Conservation (phyloP, 2,329 filamentous ascomycete species). For the Epichloe sylvatica region DNA sequence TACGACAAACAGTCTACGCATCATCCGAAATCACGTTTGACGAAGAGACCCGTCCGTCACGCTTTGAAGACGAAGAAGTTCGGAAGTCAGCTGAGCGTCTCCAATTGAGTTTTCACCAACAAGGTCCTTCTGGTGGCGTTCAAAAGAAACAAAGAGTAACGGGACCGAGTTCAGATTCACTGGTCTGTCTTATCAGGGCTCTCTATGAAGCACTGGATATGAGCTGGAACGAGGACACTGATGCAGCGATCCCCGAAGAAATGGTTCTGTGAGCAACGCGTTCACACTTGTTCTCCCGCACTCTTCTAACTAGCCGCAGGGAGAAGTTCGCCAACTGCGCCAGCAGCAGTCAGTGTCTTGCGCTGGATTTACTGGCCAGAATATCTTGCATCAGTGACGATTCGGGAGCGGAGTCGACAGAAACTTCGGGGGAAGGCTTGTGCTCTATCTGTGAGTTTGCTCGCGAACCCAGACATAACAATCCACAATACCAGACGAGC, state of each 20-base stretch:
- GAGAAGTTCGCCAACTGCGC: conserved; percentile 30
- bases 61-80: conserved; percentile 17
- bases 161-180: conserved; percentile 9
- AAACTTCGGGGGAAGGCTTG: neutral
- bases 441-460: conserved; percentile 16
- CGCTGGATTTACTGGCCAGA: conserved; percentile 41
- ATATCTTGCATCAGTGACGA: conserved; percentile 21
- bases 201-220: conserved; percentile 19
- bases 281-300: neutral
- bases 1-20: conserved; percentile 14
- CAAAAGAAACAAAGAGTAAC: conserved; percentile 19
- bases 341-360: conserved; percentile 36
- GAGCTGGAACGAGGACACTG: conserved; percentile 5
- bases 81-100: conserved; percentile 17
- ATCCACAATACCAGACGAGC: conserved; percentile 4
- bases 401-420: neutral
- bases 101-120: conserved; percentile 13
- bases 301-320: conserved; percentile 16
- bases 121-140: conserved; percentile 6
- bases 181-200: conserved; percentile 9
- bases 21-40: conserved; percentile 10
- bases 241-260: conserved; percentile 18
- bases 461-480: neutral
- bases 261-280: conserved; percentile 32
- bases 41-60: conserved; percentile 15